phyloP scores from a whole-genome alignment of 2,329 filamentous ascomycete species.

The Nemania abortiva region DNA sequence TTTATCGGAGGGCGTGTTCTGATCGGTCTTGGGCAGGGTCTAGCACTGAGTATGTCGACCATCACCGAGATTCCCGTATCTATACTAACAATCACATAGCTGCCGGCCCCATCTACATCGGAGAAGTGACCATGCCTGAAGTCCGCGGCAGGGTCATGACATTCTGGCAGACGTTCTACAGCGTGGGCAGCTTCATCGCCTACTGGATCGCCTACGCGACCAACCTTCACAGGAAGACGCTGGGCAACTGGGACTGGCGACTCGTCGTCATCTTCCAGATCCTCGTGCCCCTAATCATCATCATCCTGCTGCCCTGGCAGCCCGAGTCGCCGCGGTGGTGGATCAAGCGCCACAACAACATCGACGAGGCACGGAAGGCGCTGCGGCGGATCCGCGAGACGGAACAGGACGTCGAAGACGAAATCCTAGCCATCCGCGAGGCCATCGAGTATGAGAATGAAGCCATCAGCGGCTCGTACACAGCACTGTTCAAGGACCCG shows the following conservation, averaged over 20 bases:
- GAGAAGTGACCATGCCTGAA: conserved; percentile 72
- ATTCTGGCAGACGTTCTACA: conserved; percentile 77
- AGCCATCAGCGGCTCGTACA: conserved; percentile 71
- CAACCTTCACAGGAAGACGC: conserved; percentile 63
- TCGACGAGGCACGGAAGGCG: conserved; percentile 70
- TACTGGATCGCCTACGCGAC: conserved; percentile 75
- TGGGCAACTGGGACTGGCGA: conserved; percentile 80
- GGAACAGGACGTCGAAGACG: conserved; percentile 74
- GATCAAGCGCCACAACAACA: conserved; percentile 69
- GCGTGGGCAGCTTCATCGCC: conserved; percentile 73
- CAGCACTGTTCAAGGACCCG: conserved; percentile 76
- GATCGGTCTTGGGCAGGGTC: conserved; percentile 77
- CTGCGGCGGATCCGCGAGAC: conserved; percentile 72
- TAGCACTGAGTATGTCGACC: conserved; percentile 65
- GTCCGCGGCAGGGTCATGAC: conserved; percentile 77
- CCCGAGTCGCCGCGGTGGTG: conserved; percentile 78
- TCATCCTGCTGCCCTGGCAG: conserved; percentile 72
- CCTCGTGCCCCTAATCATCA: conserved; percentile 72
- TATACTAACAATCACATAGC: conserved; percentile 55
- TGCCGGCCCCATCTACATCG: conserved; percentile 77
- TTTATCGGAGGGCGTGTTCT: conserved; percentile 77
- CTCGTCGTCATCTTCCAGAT: conserved; percentile 80
- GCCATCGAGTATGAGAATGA: conserved; percentile 80
- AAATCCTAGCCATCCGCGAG: conserved; percentile 73
- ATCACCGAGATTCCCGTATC: neutral